A percentile compares a stretch with the other conserved stretches of the same genome.
Conservation (phyloP, 371 early-diverging fungal species). For the Rhizopus stolonifer region DNA sequence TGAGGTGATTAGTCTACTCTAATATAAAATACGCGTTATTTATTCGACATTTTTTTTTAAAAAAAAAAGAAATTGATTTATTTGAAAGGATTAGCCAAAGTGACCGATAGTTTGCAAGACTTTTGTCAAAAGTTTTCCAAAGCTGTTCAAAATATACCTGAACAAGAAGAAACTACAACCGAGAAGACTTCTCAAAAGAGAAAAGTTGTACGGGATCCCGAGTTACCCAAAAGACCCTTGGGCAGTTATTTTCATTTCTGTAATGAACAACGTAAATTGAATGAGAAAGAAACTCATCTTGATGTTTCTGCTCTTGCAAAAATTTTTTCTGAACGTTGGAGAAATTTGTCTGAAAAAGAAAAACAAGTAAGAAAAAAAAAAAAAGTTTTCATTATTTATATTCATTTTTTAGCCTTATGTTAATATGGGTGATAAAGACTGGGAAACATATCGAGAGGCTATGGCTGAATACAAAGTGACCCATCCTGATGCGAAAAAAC, state of each 20-base stretch:
- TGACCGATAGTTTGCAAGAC: no score
- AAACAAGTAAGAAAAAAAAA: constrained; percentile 7
- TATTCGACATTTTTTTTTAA: no score
- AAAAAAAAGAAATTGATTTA: no score
- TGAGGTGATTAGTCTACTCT: no score
- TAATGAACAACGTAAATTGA: no score
- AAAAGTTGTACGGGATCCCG: constrained; percentile 5
- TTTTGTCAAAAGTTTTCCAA: no score
- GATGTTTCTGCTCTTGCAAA: constrained; percentile 20
- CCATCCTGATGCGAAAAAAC: neutral
- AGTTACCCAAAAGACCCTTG: constrained; percentile 16
- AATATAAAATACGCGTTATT: no score
- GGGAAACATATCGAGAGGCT: constrained; percentile 8
- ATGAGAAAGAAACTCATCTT: no score
- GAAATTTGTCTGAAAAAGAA: constrained; percentile 9
- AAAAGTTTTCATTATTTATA: neutral
- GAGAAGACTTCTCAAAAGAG: neutral
- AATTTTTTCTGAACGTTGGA: constrained; percentile 16
- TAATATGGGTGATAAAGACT: constrained; percentile 12
- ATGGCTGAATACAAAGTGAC: neutral
- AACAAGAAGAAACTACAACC: no score
- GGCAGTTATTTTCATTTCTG: constrained; percentile 12
- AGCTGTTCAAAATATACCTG: no score
- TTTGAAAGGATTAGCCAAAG: no score
- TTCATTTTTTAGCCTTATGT: constrained; percentile 9